Base-by-base conservation (phyloP, 352 stramenopile species). In the Aphanomyces stellatus region DNA sequence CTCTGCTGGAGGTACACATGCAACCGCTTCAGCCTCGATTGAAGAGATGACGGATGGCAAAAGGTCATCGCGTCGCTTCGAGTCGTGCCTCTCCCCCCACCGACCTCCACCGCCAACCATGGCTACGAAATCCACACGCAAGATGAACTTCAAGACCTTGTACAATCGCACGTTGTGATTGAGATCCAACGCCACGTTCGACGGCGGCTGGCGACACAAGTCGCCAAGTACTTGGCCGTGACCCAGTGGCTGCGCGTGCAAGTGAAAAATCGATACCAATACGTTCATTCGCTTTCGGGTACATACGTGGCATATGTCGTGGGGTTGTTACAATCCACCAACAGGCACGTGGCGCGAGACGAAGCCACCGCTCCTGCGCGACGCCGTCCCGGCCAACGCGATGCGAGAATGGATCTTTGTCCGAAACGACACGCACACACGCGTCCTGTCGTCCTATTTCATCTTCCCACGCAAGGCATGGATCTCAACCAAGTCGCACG, bases 181-280 rank as follows among this genome's bases (percentile, higher is more conserved):
- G 59, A 27, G 15, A 27, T 31, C 25, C 59, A 65, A 28, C 15
- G 59, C n/a, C 59, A 65, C 28, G 25, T 53, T 25, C 35, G 59
- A 13, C 35, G 59, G 17, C 6, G 25, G 15, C 24, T 24, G 13
- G 41, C 5, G 2, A 15, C n/a, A 27, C 59, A 19, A 4, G 1
- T 8, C 25, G 46, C 46, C 5, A 5, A 37, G 4, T 5, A 28
- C 4, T 35, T 30, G 3, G 59, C 59, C 3, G 4, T 13, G 11
- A 6, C 17, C 17, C 59, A 65, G 22, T 65, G 59, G 59, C 19
- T 65, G 25, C 59, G 59, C 30, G 46, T 65, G 15, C 59, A 65
- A 30, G 59, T 65, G 13, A 61, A 40, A 10, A 65, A 56, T 28
- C 8, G 15, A 13, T 65, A 65, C 35, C 24, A 65, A 28, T 65